These are phyloP conservation scores for Batkoa obscura DNA, from an alignment of 371 early-diverging fungal genomes.

Conservation along the genomic window DNA sequence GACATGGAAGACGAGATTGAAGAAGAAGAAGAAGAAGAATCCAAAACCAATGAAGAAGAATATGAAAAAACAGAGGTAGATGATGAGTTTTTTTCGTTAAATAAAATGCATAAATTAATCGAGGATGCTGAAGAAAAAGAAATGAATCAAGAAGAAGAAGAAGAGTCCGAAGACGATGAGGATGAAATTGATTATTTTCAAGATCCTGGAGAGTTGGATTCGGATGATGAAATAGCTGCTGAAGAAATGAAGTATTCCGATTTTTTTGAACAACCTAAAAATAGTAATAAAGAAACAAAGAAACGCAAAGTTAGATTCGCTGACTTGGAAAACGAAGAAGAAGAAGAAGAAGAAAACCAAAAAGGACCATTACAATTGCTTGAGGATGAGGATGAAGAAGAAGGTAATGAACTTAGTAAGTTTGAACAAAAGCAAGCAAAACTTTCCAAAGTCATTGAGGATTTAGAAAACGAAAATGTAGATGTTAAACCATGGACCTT, in stretches of 20 bases:
- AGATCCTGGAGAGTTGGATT: constrained; percentile 15
- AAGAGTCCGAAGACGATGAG: constrained; percentile 11
- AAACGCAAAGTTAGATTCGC: constrained; percentile 23
- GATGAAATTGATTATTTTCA: constrained; percentile 15
- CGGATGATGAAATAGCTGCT: constrained; percentile 22
- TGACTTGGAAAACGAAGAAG: constrained; percentile 23
- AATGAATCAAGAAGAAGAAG: constrained; percentile 13
- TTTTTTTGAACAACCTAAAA: background rate
- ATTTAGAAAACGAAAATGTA: constrained; percentile 71
- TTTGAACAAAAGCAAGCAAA: constrained; percentile 56
- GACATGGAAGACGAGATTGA: constrained; percentile 14
- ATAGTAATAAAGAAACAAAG: constrained; percentile 8
- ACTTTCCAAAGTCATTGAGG: constrained; percentile 44
- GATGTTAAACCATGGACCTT: constrained; percentile 72
- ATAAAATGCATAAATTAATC: constrained; percentile 20
- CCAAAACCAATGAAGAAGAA: constrained; percentile 9
- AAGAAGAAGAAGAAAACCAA: constrained; percentile 25
- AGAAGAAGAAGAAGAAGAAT: constrained; percentile 11
- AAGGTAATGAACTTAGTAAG: constrained; percentile 28
- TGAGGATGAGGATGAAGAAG: constrained; percentile 2
- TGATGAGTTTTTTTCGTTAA: constrained; percentile 42
- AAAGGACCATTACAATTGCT: constrained; percentile 12
- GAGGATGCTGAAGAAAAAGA: constrained; percentile 15
- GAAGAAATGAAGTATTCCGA: constrained; percentile 16
- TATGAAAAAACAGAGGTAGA: constrained; percentile 24